A percentile compares a stretch with the other conserved stretches of the same genome.
Conservation (phyloP, 257 asterid species). For the Plantago elongata region DNA sequence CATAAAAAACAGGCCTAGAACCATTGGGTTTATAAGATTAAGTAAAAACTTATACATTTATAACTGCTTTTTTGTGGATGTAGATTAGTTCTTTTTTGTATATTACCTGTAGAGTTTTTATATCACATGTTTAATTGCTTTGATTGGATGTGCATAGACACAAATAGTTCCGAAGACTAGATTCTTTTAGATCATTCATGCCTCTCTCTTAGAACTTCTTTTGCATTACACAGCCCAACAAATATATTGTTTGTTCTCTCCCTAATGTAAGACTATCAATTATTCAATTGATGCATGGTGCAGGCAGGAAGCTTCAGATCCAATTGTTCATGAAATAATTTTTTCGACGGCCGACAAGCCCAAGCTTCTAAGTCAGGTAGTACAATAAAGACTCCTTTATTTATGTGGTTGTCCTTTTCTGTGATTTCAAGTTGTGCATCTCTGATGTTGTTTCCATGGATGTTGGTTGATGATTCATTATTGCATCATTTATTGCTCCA, state of each 20-base stretch:
- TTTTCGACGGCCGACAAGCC: conserved; percentile 92
- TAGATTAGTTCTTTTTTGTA: background rate
- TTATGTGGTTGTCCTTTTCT: conserved; percentile 5
- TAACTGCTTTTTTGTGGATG: too few relatives aligned
- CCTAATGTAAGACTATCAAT: conserved; percentile 13
- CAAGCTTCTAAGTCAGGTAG: conserved; percentile 92
- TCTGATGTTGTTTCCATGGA: background rate
- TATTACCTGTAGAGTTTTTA: background rate
- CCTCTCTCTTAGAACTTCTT: background rate
- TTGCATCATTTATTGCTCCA: background rate
- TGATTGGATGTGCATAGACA: background rate
- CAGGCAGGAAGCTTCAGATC: conserved; percentile 58
- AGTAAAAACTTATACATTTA: too few relatives aligned
- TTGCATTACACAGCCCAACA: background rate
- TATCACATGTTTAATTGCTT: background rate
- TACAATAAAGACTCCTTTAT: conserved; percentile 16
- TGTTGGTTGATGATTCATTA: conserved; percentile 11
- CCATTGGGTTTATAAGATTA: too few relatives aligned
- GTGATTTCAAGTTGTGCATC: background rate
- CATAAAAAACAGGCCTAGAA: too few relatives aligned
- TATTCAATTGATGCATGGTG: conserved; percentile 20
- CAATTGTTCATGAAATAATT: conserved; percentile 68
- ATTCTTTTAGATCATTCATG: background rate
- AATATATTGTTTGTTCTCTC: background rate
- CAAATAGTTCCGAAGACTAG: background rate